phyloP scores from a whole-genome alignment of 306 rosid genomes.

The Inga oerstediana region DNA sequence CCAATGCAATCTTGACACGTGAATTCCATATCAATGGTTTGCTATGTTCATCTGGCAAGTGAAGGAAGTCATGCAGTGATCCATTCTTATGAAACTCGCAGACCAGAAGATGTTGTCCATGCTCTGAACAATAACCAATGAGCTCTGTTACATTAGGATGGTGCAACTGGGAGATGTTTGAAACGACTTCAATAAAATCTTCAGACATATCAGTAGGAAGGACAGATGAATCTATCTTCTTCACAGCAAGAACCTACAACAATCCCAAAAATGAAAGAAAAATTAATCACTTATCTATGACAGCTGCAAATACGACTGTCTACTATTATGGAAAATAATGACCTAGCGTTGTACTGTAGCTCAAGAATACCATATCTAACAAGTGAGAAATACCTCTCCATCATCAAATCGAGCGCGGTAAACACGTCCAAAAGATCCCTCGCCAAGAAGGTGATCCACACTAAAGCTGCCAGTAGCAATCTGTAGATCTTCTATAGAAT shows the following conservation, averaged over 20 bases:
- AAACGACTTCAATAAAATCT: conserved; percentile 72
- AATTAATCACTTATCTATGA: conserved; percentile 5
- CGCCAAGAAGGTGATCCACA: conserved; percentile 84
- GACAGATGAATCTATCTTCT: conserved; percentile 85
- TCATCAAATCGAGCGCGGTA: conserved; percentile 85
- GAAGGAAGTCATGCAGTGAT: conserved; percentile 85
- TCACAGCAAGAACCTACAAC: conserved; percentile 88
- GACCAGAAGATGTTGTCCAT: conserved; percentile 84
- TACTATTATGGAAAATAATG: neutral
- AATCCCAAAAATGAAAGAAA: conserved; percentile 3
- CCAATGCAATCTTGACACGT: conserved; percentile 96
- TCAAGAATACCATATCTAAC: conserved; percentile 15
- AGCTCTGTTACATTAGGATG: conserved; percentile 93
- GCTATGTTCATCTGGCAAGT: conserved; percentile 77
- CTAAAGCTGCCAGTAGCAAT: conserved; percentile 94
- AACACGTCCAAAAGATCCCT: conserved; percentile 93
- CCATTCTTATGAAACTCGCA: conserved; percentile 90
- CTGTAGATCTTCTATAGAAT: conserved; percentile 90
- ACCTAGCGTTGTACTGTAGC: conserved; percentile 4
- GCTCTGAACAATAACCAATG: conserved; percentile 93
- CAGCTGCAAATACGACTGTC: neutral
- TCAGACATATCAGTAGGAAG: conserved; percentile 61
- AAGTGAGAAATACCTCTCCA: conserved; percentile 66
- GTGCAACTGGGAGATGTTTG: conserved; percentile 74
- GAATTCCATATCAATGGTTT: conserved; percentile 97